Conservation (phyloP, 2,329 filamentous ascomycete species). For the Penicillium fuscoglaucum region DNA sequence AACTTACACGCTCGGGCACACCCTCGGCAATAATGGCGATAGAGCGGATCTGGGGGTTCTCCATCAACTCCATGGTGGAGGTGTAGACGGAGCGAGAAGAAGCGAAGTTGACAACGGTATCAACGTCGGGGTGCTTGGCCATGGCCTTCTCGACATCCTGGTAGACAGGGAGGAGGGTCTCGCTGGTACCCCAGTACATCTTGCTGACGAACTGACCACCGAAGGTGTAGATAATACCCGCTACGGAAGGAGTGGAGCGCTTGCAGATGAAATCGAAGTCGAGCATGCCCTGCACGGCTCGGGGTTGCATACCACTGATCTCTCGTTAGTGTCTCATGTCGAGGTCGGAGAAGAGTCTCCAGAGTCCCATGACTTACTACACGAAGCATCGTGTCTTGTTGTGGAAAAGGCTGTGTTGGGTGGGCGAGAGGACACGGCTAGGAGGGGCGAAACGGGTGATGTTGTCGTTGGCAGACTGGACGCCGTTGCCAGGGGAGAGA, state of each 20-base stretch:
- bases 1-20: conserved; percentile 86
- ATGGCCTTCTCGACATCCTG: conserved; percentile 90
- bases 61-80: conserved; percentile 98
- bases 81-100: conserved; percentile 98
- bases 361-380: conserved; percentile 62
- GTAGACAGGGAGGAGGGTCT: conserved; percentile 98
- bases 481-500: conserved; percentile 54
- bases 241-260: conserved; percentile 91
- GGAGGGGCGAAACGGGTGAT: conserved; percentile 94
- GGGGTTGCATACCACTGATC: conserved; percentile 82
- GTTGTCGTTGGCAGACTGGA: conserved; percentile 89
- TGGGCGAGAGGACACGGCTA: conserved; percentile 87
- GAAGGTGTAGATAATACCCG: conserved; percentile 99
- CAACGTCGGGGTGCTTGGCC: conserved; percentile 93
- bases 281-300: conserved; percentile 88
- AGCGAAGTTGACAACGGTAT: conserved; percentile 98
- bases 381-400: conserved; percentile 99
- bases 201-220: conserved; percentile 99
- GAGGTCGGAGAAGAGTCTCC: neutral
- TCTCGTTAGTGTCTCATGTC: conserved; percentile 16
- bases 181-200: conserved; percentile 99
- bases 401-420: conserved; percentile 92
- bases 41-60: conserved; percentile 93
- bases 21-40: conserved; percentile 99
- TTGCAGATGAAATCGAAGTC: conserved; percentile 99